phyloP scores from a whole-genome alignment of 2,329 filamentous ascomycete species.

The Arthrobotrys entomopaga region DNA sequence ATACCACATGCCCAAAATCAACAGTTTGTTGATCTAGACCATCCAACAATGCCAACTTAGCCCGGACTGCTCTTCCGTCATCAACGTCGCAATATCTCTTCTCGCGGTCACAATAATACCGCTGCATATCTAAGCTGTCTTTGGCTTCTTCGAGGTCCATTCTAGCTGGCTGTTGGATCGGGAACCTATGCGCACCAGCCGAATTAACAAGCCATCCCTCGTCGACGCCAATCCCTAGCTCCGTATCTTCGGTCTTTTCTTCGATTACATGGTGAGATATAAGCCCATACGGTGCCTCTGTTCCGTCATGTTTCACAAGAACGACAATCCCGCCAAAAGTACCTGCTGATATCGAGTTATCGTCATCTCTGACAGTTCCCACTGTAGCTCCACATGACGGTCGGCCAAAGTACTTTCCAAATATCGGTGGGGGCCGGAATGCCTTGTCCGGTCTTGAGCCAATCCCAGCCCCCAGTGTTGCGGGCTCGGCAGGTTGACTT shows the following conservation, averaged over 20 bases:
- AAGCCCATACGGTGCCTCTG: slow-evolving; percentile 48
- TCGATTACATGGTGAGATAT: slow-evolving; percentile 55
- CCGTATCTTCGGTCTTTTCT: slow-evolving; percentile 50
- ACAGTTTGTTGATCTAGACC: slow-evolving; percentile 47
- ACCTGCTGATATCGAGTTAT: slow-evolving; percentile 47
- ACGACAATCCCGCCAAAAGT: slow-evolving; percentile 52
- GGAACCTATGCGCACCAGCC: slow-evolving; percentile 35
- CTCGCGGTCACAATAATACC: slow-evolving; percentile 53
- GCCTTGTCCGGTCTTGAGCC: slow-evolving; percentile 29
- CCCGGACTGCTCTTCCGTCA: slow-evolving; percentile 47
- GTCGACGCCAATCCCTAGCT: slow-evolving; percentile 51
- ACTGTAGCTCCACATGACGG: slow-evolving; percentile 52
- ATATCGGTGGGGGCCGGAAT: slow-evolving; percentile 49
- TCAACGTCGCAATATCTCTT: slow-evolving; percentile 55
- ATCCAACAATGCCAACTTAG: slow-evolving; percentile 44
- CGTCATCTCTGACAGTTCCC: slow-evolving; percentile 45
- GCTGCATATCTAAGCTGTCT: slow-evolving; percentile 54
- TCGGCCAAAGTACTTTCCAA: slow-evolving; percentile 45
- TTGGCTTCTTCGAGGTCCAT: slow-evolving; percentile 53
- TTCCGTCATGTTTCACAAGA: slow-evolving; percentile 50
- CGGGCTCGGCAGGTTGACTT: background rate
- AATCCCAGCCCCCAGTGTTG: background rate
- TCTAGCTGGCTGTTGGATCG: slow-evolving; percentile 45
- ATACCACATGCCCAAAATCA: slow-evolving; percentile 52
- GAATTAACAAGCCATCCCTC: slow-evolving; percentile 52